phyloP scores from a whole-genome alignment of 1,139 yeast genomes.

The Saccharomyces hybrid region DNA sequence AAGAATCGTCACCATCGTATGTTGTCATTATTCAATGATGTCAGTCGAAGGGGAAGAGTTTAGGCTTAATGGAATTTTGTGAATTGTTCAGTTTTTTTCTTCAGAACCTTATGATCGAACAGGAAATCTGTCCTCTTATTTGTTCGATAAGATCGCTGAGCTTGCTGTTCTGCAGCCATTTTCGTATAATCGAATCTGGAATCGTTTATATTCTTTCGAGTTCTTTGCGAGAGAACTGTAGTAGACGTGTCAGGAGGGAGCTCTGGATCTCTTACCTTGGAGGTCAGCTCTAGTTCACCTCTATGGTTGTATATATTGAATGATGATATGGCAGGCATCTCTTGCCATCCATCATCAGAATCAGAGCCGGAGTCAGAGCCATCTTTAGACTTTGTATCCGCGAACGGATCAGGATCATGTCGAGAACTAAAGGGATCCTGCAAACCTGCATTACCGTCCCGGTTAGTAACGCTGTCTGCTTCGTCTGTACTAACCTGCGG shows the following conservation, averaged over 20 bases:
- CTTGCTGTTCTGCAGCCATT: constrained; percentile 82
- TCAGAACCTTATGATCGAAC: constrained; percentile 38
- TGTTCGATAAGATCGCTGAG: constrained; percentile 62
- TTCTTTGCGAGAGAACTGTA: constrained; percentile 6
- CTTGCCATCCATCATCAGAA: constrained; percentile 40
- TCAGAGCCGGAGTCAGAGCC: constrained; percentile 17
- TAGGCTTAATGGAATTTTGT: constrained; percentile 10
- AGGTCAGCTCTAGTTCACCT: constrained; percentile 37
- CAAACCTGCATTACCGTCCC: not conserved
- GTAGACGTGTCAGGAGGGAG: constrained; percentile 13
- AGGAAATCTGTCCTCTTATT: constrained; percentile 80
- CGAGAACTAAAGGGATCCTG: not conserved
- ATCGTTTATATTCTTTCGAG: constrained; percentile 21
- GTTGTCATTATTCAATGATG: constrained; percentile 22
- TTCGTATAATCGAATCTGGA: constrained; percentile 70
- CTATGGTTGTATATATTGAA: constrained; percentile 51
- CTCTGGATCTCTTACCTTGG: not conserved
- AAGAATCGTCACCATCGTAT: constrained; percentile 28
- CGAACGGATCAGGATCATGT: not conserved
- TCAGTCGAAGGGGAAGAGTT: constrained; percentile 4
- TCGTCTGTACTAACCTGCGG: not conserved
- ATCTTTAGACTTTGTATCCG: not conserved
- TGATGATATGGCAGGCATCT: constrained; percentile 55
- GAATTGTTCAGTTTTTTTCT: constrained; percentile 14
- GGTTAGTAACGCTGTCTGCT: not conserved